A percentile compares a stretch with the other conserved stretches of the same genome.
Conservation (phyloP, 148 eudicot species). For the Rhododendron vialii region DNA sequence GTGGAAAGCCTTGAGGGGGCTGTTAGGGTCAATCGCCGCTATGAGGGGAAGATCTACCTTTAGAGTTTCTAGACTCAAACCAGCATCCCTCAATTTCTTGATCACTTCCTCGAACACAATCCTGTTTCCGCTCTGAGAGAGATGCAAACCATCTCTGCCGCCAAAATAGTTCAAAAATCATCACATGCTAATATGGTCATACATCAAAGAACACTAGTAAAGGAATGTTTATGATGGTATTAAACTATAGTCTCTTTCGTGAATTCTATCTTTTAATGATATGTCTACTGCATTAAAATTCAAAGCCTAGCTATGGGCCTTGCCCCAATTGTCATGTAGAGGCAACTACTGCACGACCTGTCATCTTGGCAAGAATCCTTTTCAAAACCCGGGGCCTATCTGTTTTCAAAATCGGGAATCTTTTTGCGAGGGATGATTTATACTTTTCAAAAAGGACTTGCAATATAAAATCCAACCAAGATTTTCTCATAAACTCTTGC, state of each 20-base stretch:
- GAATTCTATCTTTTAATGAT: neutral
- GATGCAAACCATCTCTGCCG: constrained; percentile 87
- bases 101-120: constrained; percentile 70
- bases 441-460: neutral
- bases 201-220: neutral
- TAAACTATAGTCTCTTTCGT: neutral
- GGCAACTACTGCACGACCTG: neutral
- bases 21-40: constrained; percentile 47
- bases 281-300: neutral
- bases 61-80: constrained; percentile 53
- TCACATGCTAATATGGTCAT: neutral
- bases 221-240: neutral
- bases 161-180: neutral
- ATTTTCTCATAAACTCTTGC: neutral
- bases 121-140: constrained; percentile 53
- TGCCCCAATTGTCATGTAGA: neutral
- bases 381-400: neutral
- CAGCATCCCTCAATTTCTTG: constrained; percentile 39
- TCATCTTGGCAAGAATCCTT: neutral
- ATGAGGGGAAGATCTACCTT: constrained; percentile 65
- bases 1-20: constrained; percentile 55
- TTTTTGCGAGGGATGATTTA: neutral
- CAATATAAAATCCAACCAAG: neutral
- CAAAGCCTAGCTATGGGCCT: neutral
- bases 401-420: neutral